Evolutionary conservation across 2,329 filamentous ascomycete species (phyloP).

Genomic region (Sporothrix pallida): DNA sequence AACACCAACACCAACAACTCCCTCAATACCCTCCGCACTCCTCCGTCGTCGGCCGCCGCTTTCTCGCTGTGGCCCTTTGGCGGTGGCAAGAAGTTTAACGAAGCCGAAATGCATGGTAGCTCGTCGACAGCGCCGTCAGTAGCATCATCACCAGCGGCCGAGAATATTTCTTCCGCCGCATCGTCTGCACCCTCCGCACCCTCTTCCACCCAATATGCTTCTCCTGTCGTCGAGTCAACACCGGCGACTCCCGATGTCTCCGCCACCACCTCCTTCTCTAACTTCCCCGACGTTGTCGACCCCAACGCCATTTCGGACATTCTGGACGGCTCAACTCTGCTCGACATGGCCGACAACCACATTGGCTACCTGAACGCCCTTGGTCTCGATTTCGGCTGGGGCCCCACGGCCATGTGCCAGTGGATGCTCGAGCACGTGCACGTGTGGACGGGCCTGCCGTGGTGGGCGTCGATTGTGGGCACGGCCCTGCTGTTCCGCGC

Average conservation of each 20-base stretch:
- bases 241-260: slow-evolving; percentile 29
- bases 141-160: slow-evolving; percentile 23
- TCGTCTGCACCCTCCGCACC: slow-evolving; percentile 35
- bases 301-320: slow-evolving; percentile 38
- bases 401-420: slow-evolving; percentile 75
- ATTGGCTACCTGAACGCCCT: slow-evolving; percentile 83
- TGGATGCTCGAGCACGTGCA: slow-evolving; percentile 83
- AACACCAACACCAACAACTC: background rate
- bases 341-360: slow-evolving; percentile 68
- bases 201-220: too few relatives aligned
- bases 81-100: slow-evolving; percentile 22
- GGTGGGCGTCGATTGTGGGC: slow-evolving; percentile 77
- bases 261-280: slow-evolving; percentile 38
- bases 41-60: slow-evolving; percentile 34
- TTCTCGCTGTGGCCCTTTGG: slow-evolving; percentile 38
- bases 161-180: background rate
- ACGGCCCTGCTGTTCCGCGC: slow-evolving; percentile 70
- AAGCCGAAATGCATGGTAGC: background rate
- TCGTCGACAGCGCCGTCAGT: slow-evolving; percentile 27
- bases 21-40: background rate
- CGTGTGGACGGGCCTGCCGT: slow-evolving; percentile 74
- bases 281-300: slow-evolving; percentile 37
- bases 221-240: too few relatives aligned
- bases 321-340: slow-evolving; percentile 51
- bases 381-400: slow-evolving; percentile 87